These are phyloP conservation scores for Yarrowia galli DNA, from an alignment of 1,139 yeast genomes.

Conservation along the genomic window DNA sequence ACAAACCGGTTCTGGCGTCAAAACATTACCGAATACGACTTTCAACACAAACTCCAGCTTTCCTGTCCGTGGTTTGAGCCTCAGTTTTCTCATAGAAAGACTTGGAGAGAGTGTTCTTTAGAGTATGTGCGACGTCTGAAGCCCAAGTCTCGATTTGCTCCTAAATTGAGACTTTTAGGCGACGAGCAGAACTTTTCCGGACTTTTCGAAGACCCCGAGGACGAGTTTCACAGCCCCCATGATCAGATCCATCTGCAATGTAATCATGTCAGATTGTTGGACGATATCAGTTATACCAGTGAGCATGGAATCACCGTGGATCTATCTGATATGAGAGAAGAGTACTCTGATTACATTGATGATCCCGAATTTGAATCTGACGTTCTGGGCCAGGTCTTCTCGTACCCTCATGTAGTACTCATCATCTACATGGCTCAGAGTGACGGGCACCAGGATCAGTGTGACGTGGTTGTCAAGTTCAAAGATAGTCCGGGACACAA, in stretches of 20 bases:
- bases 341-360: neutral
- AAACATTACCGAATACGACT: neutral
- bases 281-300: neutral
- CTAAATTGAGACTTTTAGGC: neutral
- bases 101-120: neutral
- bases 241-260: neutral
- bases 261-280: neutral
- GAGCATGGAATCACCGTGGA: neutral
- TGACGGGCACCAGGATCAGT: neutral
- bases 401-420: conserved; percentile 1
- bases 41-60: neutral
- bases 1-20: neutral
- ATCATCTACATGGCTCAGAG: neutral
- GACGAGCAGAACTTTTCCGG: neutral
- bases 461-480: conserved; percentile 12
- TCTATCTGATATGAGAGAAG: neutral
- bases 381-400: neutral
- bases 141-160: neutral
- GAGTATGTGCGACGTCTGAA: conserved; percentile 3
- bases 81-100: neutral
- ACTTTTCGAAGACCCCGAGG: neutral
- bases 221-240: neutral
- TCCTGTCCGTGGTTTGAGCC: conserved; percentile 10
- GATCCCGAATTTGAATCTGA: neutral
- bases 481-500: neutral